These are phyloP conservation scores for Schrenkiella parvula DNA, from an alignment of 345 rosid species.

Conservation along the genomic window DNA sequence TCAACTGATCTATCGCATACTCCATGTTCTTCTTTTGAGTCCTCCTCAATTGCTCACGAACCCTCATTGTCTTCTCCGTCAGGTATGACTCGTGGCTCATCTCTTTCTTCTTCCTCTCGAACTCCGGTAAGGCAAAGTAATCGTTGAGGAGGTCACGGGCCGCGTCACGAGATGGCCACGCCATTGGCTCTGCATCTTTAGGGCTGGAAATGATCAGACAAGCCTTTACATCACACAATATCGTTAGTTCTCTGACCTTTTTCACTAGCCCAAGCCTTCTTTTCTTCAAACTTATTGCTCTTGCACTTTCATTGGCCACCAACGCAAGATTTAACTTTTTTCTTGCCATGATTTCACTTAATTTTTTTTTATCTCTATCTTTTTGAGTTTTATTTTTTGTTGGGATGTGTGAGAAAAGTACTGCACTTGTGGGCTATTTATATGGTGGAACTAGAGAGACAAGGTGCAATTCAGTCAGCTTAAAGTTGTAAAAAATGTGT, in stretches of 20 bases:
- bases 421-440: background rate
- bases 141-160: slow-evolving; percentile 17
- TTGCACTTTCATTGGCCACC: slow-evolving; percentile 39
- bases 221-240: slow-evolving; percentile 52
- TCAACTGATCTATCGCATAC: slow-evolving; percentile 11
- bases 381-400: background rate
- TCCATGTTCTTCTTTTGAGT: background rate
- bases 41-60: background rate
- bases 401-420: background rate
- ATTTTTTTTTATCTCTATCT: too few species aligned
- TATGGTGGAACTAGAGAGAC: background rate
- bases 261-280: slow-evolving; percentile 50
- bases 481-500: background rate
- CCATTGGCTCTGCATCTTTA: slow-evolving; percentile 36
- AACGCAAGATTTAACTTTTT: slow-evolving; percentile 48
- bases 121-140: slow-evolving; percentile 14
- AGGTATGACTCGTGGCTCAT: slow-evolving; percentile 15
- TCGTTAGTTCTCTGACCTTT: slow-evolving; percentile 54
- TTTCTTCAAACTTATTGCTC: slow-evolving; percentile 48
- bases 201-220: slow-evolving; percentile 53
- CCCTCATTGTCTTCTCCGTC: slow-evolving; percentile 3
- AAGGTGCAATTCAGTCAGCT: background rate
- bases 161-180: slow-evolving; percentile 45
- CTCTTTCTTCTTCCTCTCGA: background rate
- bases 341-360: slow-evolving; percentile 42